phyloP scores from a whole-genome alignment of 164 flowering plant genomes.

The Umbilicus rupestris region DNA sequence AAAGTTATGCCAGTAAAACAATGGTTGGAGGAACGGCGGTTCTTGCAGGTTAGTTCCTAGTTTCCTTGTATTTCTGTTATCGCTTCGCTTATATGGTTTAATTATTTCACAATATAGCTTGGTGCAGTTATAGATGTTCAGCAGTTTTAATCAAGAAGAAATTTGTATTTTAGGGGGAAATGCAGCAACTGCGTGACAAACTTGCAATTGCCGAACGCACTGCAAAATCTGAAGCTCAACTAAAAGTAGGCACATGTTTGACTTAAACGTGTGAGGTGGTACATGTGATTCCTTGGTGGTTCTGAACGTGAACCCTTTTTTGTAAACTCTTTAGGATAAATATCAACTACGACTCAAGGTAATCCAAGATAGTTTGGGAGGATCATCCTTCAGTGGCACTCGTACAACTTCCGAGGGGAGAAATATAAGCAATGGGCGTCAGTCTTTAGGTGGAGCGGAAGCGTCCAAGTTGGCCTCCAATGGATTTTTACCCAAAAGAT shows the following conservation, averaged over 20 bases:
- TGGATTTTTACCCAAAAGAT: slow-evolving; percentile 29
- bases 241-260: slow-evolving; percentile 34
- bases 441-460: slow-evolving; percentile 59
- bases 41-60: slow-evolving; percentile 42
- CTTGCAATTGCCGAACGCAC: slow-evolving; percentile 57
- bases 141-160: neutral
- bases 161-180: slow-evolving; percentile 43
- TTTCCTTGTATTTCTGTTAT: slow-evolving; percentile 5
- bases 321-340: slow-evolving; percentile 34
- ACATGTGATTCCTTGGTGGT: neutral
- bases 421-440: slow-evolving; percentile 44
- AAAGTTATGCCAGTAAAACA: slow-evolving; percentile 91
- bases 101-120: neutral
- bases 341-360: slow-evolving; percentile 62
- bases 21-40: slow-evolving; percentile 71
- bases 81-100: neutral
- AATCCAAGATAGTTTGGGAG: slow-evolving; percentile 48
- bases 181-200: slow-evolving; percentile 68
- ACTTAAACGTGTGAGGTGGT: neutral
- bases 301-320: neutral
- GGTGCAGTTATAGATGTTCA: neutral
- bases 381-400: slow-evolving; percentile 18
- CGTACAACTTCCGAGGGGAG: slow-evolving; percentile 23
- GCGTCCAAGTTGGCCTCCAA: slow-evolving; percentile 31
- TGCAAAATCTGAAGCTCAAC: slow-evolving; percentile 64